Evolutionary conservation across 2,329 filamentous ascomycete species (phyloP), one percentile per base, ranked within the genome.

Genomic region (Macrophomina phaseolina): DNA sequence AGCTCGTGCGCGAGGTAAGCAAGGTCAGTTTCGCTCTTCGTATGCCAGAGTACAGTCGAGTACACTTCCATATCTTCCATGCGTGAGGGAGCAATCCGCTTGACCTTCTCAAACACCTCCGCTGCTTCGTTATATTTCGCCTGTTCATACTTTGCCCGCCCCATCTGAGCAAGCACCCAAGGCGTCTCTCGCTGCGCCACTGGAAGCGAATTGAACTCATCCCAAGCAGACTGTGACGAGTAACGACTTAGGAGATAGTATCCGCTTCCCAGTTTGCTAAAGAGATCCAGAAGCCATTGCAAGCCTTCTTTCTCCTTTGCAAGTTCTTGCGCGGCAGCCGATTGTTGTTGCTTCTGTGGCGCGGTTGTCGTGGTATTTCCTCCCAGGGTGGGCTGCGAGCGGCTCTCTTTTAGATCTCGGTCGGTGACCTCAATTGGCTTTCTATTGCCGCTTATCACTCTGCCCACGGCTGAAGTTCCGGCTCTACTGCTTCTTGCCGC

Each of bases 1-100:
- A 98, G 84, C 73, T 96, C 92, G 74, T 98, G 94, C 0, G 94
- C 93, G 34, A 99, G 84, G 79, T 95, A 97, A 0, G 94, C 94
- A 28, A 99, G 84, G 68, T 97, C 92, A 0, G 93, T 91, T 75
- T 97, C 94, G 69, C 91, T 90, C 79, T 97, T 97, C 69, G 97
- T 82, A 78, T 97, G 94, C 95, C 96, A 99, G n/a, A 99, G 85
- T n/a, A 97, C 90, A 0, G 95, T 99, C 14, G 94, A 98, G 80
- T 97, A 99, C 42, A 98, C 90, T 76, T 99, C 95, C 94, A 98
- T 97, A 74, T 97, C 94, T 75, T 97, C 91, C 52, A 96, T 84
- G 4, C 92, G 89, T 1, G 92, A 91, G 0, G 94, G 94, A 12
- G 92, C 90, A 71, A 95, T 84, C 38, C 90, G 87, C 61, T 93